Conservation (phyloP, 2,329 filamentous ascomycete genomes). For the Sporothrix curviconia region DNA sequence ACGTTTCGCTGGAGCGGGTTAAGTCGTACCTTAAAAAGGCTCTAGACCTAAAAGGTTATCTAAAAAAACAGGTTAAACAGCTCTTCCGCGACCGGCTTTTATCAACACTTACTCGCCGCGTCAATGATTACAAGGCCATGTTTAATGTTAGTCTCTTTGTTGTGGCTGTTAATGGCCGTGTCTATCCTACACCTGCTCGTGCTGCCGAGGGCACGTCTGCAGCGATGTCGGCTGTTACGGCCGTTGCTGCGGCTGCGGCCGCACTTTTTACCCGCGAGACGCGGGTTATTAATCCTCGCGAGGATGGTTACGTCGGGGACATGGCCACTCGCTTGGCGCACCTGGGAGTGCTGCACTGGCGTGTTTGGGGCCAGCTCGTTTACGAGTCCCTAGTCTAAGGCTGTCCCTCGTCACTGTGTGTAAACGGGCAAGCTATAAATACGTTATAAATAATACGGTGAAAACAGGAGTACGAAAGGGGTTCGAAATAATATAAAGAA, state of each 20-base stretch:
- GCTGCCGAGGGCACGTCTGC: conserved; percentile 24
- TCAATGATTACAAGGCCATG: conserved; percentile 47
- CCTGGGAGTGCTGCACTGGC: conserved; percentile 80
- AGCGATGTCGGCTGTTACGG: conserved; percentile 26
- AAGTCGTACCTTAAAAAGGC: conserved; percentile 15
- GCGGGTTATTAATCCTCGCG: conserved; percentile 27
- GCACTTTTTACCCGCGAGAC: not conserved
- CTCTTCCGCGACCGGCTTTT: conserved; percentile 45
- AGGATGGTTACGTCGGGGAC: conserved; percentile 53
- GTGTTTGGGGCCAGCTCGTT: conserved; percentile 73
- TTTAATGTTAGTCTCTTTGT: conserved; percentile 50
- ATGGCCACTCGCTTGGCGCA: conserved; percentile 76
- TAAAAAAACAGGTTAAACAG: conserved; percentile 38
- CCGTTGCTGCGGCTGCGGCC: conserved; percentile 6
- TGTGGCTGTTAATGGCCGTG: conserved; percentile 46
- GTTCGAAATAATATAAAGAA: no score
- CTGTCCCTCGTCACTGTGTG: no score
- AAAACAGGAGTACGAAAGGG: no score
- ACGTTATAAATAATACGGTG: no score
- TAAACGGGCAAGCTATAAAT: no score
- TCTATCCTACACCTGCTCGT: conserved; percentile 26
- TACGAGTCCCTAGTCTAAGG: conserved; percentile 53
- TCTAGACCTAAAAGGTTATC: not conserved
- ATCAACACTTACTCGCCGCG: conserved; percentile 41
- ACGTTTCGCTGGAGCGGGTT: conserved; percentile 10